Evolutionary conservation across 495 filamentous ascomycete species (phyloP).

Genomic region (Hypoxylon cercidicola): DNA sequence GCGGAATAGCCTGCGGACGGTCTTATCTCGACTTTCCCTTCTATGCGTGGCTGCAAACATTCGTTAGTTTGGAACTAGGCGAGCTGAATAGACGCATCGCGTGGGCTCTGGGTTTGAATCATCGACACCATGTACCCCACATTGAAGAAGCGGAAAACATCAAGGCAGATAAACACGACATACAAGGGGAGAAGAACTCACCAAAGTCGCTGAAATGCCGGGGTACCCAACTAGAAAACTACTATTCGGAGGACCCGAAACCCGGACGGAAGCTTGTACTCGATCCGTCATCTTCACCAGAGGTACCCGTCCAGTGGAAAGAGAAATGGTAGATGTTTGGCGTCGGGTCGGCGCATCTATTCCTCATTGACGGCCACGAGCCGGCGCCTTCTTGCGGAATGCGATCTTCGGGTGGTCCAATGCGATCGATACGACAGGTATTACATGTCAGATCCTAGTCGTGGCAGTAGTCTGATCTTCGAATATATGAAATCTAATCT

Average conservation of each 20-base stretch:
- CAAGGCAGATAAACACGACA: conserved; percentile 15
- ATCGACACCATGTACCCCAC: conserved; percentile 8
- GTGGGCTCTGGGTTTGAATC: not conserved
- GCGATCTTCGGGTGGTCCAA: conserved; percentile 28
- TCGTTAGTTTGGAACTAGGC: conserved; percentile 41
- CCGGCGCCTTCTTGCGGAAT: conserved; percentile 40
- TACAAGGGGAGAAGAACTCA: conserved; percentile 57
- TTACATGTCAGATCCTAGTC: conserved; percentile 34
- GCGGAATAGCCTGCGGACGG: conserved; percentile 83
- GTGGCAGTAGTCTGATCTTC: conserved; percentile 4
- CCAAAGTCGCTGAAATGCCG: conserved; percentile 96
- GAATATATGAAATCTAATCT: not conserved
- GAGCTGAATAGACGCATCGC: conserved; percentile 9
- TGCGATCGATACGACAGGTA: conserved; percentile 15
- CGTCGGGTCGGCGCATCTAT: conserved; percentile 44
- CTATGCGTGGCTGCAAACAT: conserved; percentile 80
- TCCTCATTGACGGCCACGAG: conserved; percentile 41
- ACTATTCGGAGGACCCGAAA: conserved; percentile 96
- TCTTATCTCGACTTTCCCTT: conserved; percentile 97
- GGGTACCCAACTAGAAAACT: conserved; percentile 97
- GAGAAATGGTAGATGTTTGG: conserved; percentile 24
- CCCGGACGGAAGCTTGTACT: conserved; percentile 93
- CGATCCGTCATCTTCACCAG: conserved; percentile 51
- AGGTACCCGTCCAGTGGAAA: conserved; percentile 33
- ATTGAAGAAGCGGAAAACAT: conserved; percentile 17